These are phyloP conservation scores for Amanita jacksonii DNA, from an alignment of 768 basidiomycete species.

Conservation along the genomic window DNA sequence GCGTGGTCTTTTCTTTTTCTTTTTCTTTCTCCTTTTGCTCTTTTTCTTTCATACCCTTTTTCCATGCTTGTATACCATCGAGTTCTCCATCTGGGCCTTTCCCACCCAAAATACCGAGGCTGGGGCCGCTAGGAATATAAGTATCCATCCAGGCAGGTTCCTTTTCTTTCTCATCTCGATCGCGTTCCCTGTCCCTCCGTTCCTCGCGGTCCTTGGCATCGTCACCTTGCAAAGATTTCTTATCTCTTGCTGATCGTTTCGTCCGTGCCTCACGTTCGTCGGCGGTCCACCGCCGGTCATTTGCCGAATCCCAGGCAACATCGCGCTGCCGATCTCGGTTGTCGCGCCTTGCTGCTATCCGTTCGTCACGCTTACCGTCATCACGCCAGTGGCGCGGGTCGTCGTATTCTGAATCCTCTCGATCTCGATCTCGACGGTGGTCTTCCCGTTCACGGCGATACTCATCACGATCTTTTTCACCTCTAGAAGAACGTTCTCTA, in stretches of 20 bases:
- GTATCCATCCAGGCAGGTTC: conserved; percentile 93
- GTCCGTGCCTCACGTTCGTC: conserved; percentile 58
- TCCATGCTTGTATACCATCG: conserved; percentile 83
- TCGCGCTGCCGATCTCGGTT: conserved; percentile 41
- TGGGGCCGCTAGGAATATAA: conserved; percentile 55
- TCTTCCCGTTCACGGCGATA: conserved; percentile 32
- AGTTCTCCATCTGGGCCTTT: conserved; percentile 54
- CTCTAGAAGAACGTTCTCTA: conserved; percentile 13
- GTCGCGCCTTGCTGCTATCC: conserved; percentile 53
- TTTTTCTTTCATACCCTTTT: conserved; percentile 74
- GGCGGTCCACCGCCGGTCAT: conserved; percentile 47
- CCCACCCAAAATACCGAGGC: conserved; percentile 55
- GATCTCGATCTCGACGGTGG: conserved; percentile 31
- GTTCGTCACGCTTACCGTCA: conserved; percentile 74
- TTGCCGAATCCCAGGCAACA: conserved; percentile 31
- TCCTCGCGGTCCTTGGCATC: conserved; percentile 43
- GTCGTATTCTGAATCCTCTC: conserved; percentile 47
- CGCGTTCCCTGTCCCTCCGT: conserved; percentile 28
- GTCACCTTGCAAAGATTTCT: conserved; percentile 31
- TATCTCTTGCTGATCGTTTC: conserved; percentile 48
- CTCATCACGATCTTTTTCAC: conserved; percentile 27
- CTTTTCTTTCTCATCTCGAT: conserved; percentile 57
- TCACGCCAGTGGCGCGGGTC: conserved; percentile 75
- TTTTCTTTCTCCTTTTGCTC: conserved; percentile 45
- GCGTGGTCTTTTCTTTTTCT: neutral